Conservation (phyloP, 257 asterid species). For the Misopates orontium region DNA sequence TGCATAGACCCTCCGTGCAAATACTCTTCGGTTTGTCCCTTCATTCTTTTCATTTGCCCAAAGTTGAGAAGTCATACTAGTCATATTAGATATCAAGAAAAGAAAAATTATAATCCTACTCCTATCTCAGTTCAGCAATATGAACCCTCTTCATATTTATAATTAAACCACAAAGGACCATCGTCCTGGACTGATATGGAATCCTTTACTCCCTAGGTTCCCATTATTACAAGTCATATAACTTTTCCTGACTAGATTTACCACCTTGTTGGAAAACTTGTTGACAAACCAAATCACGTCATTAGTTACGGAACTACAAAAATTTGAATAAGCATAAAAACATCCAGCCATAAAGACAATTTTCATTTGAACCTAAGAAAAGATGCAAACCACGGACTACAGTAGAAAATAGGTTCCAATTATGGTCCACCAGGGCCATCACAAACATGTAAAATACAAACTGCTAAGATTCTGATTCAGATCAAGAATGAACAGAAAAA, state of each 20-base stretch:
- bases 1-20: no score
- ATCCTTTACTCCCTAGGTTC: slow-evolving; percentile 15
- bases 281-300: neutral
- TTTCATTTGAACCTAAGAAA: neutral
- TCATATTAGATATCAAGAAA: neutral
- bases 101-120: neutral
- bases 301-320: neutral
- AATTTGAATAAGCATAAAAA: slow-evolving; percentile 4
- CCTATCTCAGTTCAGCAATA: slow-evolving; percentile 3
- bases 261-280: neutral
- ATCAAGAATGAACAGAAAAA: neutral
- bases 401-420: neutral
- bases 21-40: no score
- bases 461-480: neutral
- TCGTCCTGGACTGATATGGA: slow-evolving; percentile 1
- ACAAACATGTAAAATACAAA: slow-evolving; percentile 11
- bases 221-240: neutral
- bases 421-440: slow-evolving; percentile 1
- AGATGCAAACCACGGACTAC: neutral
- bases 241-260: neutral
- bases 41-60: no score
- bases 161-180: slow-evolving; percentile 1
- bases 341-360: neutral
- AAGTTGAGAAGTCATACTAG: no score
- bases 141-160: neutral